Conservation (phyloP, 331 rosid genomes). For the Quercus phellos region DNA sequence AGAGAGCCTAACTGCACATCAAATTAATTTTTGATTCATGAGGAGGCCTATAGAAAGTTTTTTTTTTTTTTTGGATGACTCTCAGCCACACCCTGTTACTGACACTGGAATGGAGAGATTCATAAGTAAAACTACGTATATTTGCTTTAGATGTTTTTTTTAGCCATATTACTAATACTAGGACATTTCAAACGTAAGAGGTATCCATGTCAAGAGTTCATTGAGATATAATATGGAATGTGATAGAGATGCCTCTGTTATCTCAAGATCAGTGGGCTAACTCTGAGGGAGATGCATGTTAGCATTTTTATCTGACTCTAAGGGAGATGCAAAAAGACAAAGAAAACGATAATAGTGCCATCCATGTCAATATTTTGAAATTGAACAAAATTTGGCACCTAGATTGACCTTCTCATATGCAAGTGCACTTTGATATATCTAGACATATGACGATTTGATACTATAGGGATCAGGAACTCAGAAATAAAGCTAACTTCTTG, state of each 20-base stretch:
- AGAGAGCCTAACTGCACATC: background rate
- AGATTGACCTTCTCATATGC: background rate
- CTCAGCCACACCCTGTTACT: background rate
- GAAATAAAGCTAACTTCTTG: background rate
- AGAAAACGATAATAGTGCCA: background rate
- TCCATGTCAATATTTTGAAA: background rate
- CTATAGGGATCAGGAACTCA: background rate
- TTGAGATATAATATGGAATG: background rate
- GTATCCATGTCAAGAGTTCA: background rate
- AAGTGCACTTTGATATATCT: background rate
- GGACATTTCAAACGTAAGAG: background rate
- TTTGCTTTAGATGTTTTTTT: background rate
- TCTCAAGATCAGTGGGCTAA: background rate
- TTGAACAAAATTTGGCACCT: background rate
- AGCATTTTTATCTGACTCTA: background rate
- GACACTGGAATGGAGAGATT: background rate
- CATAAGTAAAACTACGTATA: background rate
- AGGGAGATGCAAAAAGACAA: background rate
- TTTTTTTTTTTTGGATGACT: background rate
- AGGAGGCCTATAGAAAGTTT: background rate
- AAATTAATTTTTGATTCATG: background rate
- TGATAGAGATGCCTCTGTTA: background rate
- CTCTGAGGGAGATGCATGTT: background rate
- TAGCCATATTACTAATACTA: background rate
- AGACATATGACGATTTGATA: background rate